These are phyloP conservation scores for Uronychia binucleata DNA, from an alignment of 73 alveolate genomes.

Conservation along the genomic window DNA sequence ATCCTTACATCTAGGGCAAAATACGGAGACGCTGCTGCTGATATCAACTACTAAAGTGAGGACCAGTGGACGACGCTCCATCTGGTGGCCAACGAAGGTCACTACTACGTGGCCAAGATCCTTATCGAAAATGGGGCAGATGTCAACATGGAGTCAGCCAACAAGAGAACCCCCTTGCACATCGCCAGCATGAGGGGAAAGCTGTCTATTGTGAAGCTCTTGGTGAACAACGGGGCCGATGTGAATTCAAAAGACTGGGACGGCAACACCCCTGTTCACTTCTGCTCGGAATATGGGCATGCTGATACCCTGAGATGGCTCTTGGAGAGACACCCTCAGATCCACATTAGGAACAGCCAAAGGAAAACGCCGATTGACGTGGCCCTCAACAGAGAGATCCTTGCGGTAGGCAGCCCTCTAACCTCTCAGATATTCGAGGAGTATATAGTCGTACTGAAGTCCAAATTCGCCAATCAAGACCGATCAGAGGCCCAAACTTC, in stretches of 20 bases:
- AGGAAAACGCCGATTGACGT: constrained; percentile 52
- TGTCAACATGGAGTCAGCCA: constrained; percentile 36
- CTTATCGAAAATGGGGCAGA: constrained; percentile 41
- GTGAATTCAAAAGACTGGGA: constrained; percentile 50
- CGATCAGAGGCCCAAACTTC: constrained; percentile 4
- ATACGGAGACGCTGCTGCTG: neutral
- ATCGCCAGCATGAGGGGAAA: constrained; percentile 55
- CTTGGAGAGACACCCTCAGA: constrained; percentile 13
- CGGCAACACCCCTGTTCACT: constrained; percentile 60
- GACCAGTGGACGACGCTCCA: constrained; percentile 57
- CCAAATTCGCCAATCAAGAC: neutral
- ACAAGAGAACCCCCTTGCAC: constrained; percentile 55
- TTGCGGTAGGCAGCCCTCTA: constrained; percentile 5
- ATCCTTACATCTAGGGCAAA: neutral
- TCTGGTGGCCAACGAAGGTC: constrained; percentile 64
- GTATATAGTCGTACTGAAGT: neutral
- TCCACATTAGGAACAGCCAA: constrained; percentile 29
- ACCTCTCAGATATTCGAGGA: constrained; percentile 23
- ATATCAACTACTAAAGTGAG: constrained; percentile 24
- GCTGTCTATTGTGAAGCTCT: constrained; percentile 18
- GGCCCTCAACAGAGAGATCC: constrained; percentile 29
- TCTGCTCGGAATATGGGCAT: constrained; percentile 61
- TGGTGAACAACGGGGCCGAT: constrained; percentile 50
- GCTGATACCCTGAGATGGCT: constrained; percentile 32
- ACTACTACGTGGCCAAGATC: constrained; percentile 25